These are phyloP conservation scores for Tetracentron sinense DNA, from an alignment of 164 flowering plant species.

Conservation along the genomic window DNA sequence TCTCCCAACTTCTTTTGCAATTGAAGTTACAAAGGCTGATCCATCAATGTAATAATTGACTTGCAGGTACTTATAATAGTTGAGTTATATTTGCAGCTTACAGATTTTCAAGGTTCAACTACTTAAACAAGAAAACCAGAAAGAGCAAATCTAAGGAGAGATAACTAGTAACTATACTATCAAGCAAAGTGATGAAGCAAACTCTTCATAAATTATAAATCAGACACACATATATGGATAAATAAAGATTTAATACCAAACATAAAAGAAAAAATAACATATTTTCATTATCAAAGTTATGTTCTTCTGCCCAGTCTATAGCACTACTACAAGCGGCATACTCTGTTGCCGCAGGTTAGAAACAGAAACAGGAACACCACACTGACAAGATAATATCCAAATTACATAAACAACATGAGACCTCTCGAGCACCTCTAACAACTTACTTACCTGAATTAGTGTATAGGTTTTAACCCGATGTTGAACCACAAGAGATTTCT, in stretches of 20 bases:
- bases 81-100: too few species aligned
- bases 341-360: conserved; percentile 11
- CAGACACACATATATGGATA: conserved; percentile 9
- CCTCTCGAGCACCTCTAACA: conserved; percentile 45
- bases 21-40: too few species aligned
- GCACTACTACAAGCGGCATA: not conserved
- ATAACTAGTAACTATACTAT: too few species aligned
- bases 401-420: conserved; percentile 24
- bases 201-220: not conserved
- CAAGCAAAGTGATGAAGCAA: not conserved
- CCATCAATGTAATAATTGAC: too few species aligned
- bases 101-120: too few species aligned
- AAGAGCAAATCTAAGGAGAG: too few species aligned
- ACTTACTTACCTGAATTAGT: conserved; percentile 14
- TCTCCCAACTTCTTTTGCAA: too few species aligned
- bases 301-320: conserved; percentile 19
- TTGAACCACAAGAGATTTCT: conserved; percentile 26
- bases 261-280: not conserved
- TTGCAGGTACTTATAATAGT: too few species aligned
- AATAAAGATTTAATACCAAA: not conserved
- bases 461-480: conserved; percentile 22
- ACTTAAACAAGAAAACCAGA: too few species aligned
- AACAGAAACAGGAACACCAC: conserved; percentile 10
- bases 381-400: conserved; percentile 6
- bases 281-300: conserved; percentile 3